Base-by-base conservation (phyloP, 208 protist species). In the Porcisia hertigi region DNA sequence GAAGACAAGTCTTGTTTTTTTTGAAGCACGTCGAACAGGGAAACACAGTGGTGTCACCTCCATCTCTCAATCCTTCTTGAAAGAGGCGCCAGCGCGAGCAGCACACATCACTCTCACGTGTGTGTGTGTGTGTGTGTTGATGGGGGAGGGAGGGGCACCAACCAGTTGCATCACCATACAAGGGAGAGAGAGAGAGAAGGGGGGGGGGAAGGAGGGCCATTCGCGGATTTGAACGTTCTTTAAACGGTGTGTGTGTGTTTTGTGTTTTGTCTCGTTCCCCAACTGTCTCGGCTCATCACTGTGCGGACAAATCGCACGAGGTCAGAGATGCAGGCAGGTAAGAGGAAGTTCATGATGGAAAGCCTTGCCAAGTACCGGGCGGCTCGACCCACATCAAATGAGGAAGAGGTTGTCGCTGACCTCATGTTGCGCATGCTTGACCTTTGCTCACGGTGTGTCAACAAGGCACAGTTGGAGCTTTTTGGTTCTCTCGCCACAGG, bases 401-500 rank as follows among this genome's bases (percentile, higher is more conserved):
- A 95, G 63, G 59, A 59, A 11, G 83, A 59, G 18, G 82, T 86
- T 59, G 71, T 97, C 25, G 58, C 53, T 14, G 92, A 97, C 52
- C 75, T 97, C 23, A 71, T 83, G 71, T 55, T 74, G 20, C 88
- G 94, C 36, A 77, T 97, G 20, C 47, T 90, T 0, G 91, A 94
- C 52, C 80, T 97, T 58, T 84, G 86, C n/a, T 76, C 84, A 47
- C 86, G 81, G 12, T 88, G 85, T 54, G 94, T 94, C 16, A 97
- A 97, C 84, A 97, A 97, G 73, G 88, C 82, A 14, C 81, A 90
- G 64, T 77, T 97, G 52, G 86, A 93, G 75, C 77, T 94, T 18
- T 96, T 97, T 65, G 94, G 94, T 14, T 97, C 94, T 1, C 89
- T 94, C 39, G 89, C 91, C 12, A 95, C 82, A 54, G 91, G 94